These are phyloP conservation scores for Coleophoma cylindrospora DNA, from an alignment of 2,329 filamentous ascomycete genomes.

Conservation along the genomic window DNA sequence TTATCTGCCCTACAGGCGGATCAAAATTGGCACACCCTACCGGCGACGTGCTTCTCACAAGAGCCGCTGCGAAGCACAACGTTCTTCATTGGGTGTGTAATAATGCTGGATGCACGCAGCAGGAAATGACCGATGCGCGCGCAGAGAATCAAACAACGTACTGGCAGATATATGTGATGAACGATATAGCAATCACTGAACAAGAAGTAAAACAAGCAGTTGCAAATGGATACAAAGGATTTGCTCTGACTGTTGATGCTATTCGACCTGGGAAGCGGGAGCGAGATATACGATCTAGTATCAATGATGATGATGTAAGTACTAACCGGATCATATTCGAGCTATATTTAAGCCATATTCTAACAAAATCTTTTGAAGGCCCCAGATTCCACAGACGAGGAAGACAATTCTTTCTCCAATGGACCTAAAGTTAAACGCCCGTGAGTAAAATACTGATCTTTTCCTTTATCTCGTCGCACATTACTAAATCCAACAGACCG, in stretches of 20 bases:
- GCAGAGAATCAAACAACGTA: neutral
- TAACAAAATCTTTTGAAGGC: neutral
- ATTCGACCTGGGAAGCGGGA: neutral
- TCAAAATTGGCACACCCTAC: conserved; percentile 5
- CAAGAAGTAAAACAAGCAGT: neutral
- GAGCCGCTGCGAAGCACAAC: conserved; percentile 4
- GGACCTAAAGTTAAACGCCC: neutral
- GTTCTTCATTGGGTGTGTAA: conserved; percentile 7
- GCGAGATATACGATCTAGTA: neutral
- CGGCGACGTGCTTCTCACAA: conserved; percentile 5
- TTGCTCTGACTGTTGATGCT: neutral
- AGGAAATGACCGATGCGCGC: neutral
- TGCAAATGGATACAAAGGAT: neutral
- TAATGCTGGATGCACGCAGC: conserved; percentile 1
- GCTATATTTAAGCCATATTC: neutral
- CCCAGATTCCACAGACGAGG: neutral
- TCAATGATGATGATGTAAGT: neutral
- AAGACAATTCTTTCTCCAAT: neutral
- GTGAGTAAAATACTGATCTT: neutral
- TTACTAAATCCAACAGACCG: neutral
- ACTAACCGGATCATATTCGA: neutral
- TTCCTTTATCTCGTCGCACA: neutral
- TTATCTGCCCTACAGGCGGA: conserved; percentile 6
- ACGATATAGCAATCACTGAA: neutral
- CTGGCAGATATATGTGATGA: neutral